A percentile compares a stretch with the other conserved stretches of the same genome.
phyloP scores from a whole-genome alignment of 805 yeast species.

The Sugiyamaella lignohabitans region DNA sequence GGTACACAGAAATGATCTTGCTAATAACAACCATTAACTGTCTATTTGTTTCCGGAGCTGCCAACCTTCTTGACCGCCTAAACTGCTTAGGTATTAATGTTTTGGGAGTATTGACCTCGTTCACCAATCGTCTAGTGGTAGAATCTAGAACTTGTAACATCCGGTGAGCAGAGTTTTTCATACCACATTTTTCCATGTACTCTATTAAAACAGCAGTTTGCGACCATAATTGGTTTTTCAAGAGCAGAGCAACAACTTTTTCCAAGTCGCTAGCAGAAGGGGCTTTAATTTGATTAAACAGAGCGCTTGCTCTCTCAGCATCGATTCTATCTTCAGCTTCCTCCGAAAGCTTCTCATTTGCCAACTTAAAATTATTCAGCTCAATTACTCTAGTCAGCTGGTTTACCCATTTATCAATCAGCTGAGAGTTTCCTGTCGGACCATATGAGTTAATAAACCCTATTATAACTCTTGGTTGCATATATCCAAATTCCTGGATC shows the following conservation, averaged over 20 bases:
- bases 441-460: slow-evolving; percentile 16
- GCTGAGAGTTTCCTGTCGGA: slow-evolving; percentile 6
- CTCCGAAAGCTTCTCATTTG: slow-evolving; percentile 1
- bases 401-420: slow-evolving; percentile 13
- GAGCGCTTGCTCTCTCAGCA: slow-evolving; percentile 12
- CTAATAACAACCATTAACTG: slow-evolving; percentile 10
- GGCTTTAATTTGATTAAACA: slow-evolving; percentile 9
- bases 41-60: slow-evolving; percentile 2
- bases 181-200: slow-evolving; percentile 9
- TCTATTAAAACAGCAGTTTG: slow-evolving; percentile 13
- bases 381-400: slow-evolving; percentile 3
- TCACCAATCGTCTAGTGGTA: slow-evolving; percentile 14
- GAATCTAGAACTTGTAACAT: slow-evolving; percentile 17
- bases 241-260: slow-evolving; percentile 5
- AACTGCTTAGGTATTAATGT: not conserved
- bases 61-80: not conserved
- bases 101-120: slow-evolving; percentile 2
- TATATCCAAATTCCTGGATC: slow-evolving; percentile 11
- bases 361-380: slow-evolving; percentile 6
- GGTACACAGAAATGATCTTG: slow-evolving; percentile 14
- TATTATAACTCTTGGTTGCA: slow-evolving; percentile 18
- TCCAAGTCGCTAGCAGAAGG: slow-evolving; percentile 8
- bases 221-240: slow-evolving; percentile 15
- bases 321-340: slow-evolving; percentile 1
- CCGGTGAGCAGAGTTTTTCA: slow-evolving; percentile 10